Percentiles rank a stretch among this genome's conserved stretches.
These are phyloP conservation scores for Ceratorhiza oryzae-sativae DNA, from an alignment of 1,284 basidiomycete species.

Conservation along the genomic window DNA sequence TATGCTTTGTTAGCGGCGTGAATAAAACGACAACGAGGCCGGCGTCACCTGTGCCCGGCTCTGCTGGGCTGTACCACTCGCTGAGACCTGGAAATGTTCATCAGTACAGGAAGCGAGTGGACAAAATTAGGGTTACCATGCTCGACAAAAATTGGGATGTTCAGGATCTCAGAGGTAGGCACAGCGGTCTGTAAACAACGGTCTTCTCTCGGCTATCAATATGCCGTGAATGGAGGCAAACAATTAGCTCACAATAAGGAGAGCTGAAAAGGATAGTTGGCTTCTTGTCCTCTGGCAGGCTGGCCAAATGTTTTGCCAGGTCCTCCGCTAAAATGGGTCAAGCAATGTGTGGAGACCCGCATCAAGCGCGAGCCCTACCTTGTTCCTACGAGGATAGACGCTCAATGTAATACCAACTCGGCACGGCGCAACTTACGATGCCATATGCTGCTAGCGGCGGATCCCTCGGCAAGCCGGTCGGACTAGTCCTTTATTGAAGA, in stretches of 20 bases:
- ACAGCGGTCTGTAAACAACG: slow-evolving; percentile 82
- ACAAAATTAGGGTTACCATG: slow-evolving; percentile 56
- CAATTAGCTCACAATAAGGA: slow-evolving; percentile 69
- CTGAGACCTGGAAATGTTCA: slow-evolving; percentile 62
- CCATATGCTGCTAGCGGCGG: slow-evolving; percentile 80
- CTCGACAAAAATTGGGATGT: slow-evolving; percentile 72
- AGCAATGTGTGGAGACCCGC: slow-evolving; percentile 3
- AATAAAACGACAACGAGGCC: background rate
- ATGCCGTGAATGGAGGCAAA: background rate
- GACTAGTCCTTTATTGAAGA: slow-evolving; percentile 60
- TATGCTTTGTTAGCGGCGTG: background rate
- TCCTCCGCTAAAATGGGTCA: background rate
- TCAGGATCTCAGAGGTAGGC: slow-evolving; percentile 67
- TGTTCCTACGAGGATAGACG: background rate
- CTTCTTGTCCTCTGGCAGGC: slow-evolving; percentile 66
- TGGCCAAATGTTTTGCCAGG: slow-evolving; percentile 15
- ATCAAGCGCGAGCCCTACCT: background rate
- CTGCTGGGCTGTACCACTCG: slow-evolving; percentile 85
- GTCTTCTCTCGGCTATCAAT: slow-evolving; percentile 22
- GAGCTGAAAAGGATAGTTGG: slow-evolving; percentile 83
- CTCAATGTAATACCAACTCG: background rate
- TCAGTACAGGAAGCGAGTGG: background rate
- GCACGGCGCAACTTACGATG: slow-evolving; percentile 54
- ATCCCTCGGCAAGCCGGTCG: slow-evolving; percentile 76
- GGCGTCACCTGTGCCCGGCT: slow-evolving; percentile 58